Conservation (phyloP, 352 stramenopile species). For the Hyaloperonospora brassicae region DNA sequence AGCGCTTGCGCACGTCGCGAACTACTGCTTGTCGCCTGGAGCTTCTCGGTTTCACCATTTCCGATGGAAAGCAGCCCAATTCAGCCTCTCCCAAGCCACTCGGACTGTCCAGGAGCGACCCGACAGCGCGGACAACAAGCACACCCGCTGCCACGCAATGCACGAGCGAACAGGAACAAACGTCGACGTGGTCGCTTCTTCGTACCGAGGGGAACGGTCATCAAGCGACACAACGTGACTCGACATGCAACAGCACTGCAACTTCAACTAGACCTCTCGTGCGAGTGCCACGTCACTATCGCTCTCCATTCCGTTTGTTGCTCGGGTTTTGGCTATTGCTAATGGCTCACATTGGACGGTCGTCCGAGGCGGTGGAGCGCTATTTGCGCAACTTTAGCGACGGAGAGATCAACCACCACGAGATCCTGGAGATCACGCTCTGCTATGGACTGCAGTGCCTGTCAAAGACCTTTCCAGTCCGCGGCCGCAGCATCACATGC, state of each 20-base stretch:
- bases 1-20: too few relatives aligned
- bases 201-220: too few relatives aligned
- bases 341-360: constrained; percentile 19
- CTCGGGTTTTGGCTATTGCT: constrained; percentile 6
- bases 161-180: too few relatives aligned
- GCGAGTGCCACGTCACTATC: constrained; percentile 1
- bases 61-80: too few relatives aligned
- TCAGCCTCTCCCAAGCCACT: too few relatives aligned
- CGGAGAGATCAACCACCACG: constrained; percentile 37
- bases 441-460: constrained; percentile 70
- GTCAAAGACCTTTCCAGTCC: constrained; percentile 53
- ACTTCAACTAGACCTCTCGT: constrained; percentile 10
- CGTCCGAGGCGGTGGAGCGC: constrained; percentile 38
- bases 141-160: too few relatives aligned
- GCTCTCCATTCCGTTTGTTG: constrained; percentile 6
- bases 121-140: too few relatives aligned
- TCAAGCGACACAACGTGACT: too few relatives aligned
- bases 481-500: constrained; percentile 47
- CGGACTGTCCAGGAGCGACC: too few relatives aligned
- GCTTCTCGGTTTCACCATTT: too few relatives aligned
- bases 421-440: constrained; percentile 62
- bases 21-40: too few relatives aligned
- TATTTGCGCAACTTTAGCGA: constrained; percentile 61
- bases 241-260: neutral
- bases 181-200: too few relatives aligned